Evolutionary conservation across 805 yeast genomes (phyloP).

Genomic region (Ogataea trehalophila): DNA sequence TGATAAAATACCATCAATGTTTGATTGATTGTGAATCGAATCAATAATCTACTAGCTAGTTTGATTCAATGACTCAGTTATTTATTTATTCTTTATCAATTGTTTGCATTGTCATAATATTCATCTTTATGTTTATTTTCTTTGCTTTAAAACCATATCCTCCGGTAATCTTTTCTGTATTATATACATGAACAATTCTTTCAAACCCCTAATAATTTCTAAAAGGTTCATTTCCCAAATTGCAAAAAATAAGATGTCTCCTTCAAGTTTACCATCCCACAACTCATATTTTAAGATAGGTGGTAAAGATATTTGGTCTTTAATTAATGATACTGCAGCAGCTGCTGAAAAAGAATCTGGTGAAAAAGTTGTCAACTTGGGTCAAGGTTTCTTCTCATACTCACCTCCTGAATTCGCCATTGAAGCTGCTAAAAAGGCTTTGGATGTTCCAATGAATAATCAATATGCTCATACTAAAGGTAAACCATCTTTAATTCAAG

Average conservation of each 20-base stretch:
- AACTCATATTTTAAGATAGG: slow-evolving; percentile 68
- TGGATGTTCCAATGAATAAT: slow-evolving; percentile 68
- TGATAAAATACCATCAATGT: too few species aligned
- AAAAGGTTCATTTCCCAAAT: not conserved
- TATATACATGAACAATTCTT: not conserved
- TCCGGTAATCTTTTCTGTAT: too few species aligned
- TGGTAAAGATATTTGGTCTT: slow-evolving; percentile 89
- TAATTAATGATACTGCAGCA: slow-evolving; percentile 94
- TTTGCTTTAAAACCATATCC: too few species aligned
- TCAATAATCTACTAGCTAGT: too few species aligned
- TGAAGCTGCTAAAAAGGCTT: slow-evolving; percentile 72
- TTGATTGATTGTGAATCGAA: too few species aligned
- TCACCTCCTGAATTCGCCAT: slow-evolving; percentile 93
- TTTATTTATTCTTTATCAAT: too few species aligned
- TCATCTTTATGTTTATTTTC: too few species aligned
- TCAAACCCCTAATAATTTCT: not conserved
- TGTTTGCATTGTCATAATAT: too few species aligned
- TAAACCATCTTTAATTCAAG: slow-evolving; percentile 65
- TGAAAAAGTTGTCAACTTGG: slow-evolving; percentile 80
- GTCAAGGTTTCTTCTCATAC: slow-evolving; percentile 97
- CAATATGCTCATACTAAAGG: slow-evolving; percentile 95
- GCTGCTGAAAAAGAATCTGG: slow-evolving; percentile 64
- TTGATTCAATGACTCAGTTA: too few species aligned
- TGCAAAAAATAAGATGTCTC: not conserved
- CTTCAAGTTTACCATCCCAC: slow-evolving; percentile 35